phyloP scores from a whole-genome alignment of 805 yeast species.

The Pichia cephalocereana region DNA sequence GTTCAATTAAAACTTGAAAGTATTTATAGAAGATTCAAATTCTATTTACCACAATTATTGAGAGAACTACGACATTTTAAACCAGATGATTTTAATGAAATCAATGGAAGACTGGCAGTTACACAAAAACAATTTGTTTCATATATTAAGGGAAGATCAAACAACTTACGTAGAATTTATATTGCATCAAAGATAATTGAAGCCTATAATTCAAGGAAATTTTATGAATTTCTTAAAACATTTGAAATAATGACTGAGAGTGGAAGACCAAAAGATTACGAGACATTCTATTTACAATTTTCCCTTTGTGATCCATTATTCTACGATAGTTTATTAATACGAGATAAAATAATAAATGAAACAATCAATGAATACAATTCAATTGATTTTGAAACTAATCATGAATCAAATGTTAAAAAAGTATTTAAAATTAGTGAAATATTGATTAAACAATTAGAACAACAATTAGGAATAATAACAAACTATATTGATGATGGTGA shows the following conservation, averaged over 20 bases:
- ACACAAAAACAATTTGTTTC: neutral
- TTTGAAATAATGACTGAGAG: neutral
- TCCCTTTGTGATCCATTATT: slow-evolving; percentile 17
- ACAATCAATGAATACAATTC: neutral
- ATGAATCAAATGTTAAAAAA: too few species aligned
- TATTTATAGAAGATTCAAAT: slow-evolving; percentile 1
- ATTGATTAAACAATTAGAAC: too few species aligned
- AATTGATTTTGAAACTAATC: too few species aligned
- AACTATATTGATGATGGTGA: too few species aligned
- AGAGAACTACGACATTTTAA: slow-evolving; percentile 14
- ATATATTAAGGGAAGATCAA: slow-evolving; percentile 6
- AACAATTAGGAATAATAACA: too few species aligned
- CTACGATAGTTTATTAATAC: slow-evolving; percentile 13
- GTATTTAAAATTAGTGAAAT: too few species aligned
- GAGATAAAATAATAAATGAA: slow-evolving; percentile 7
- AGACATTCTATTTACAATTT: slow-evolving; percentile 10
- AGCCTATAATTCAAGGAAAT: neutral
- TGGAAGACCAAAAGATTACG: slow-evolving; percentile 1
- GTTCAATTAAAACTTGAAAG: neutral
- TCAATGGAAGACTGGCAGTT: neutral
- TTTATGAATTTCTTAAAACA: neutral
- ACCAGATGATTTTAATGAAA: neutral
- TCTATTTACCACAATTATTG: slow-evolving; percentile 15
- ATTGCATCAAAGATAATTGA: slow-evolving; percentile 16
- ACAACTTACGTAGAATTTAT: slow-evolving; percentile 10